Evolutionary conservation across 2,329 filamentous ascomycete species (phyloP), one percentile per base, ranked within the genome.

Genomic region (Clonostachys rosea): DNA sequence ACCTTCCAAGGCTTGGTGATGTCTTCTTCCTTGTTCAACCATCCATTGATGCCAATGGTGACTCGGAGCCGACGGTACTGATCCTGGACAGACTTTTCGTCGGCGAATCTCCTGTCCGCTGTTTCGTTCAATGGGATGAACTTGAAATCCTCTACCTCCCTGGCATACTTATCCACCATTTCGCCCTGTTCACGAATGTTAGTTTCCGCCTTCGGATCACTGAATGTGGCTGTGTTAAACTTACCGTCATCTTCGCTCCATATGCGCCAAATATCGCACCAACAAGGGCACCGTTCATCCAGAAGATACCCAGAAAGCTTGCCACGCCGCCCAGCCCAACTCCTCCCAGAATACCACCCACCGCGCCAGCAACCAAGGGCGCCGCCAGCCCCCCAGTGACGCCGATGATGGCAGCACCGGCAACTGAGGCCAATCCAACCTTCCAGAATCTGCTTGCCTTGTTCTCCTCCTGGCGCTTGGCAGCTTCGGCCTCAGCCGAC

Each of bases 301-400:
- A 91, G 53, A 96, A 83, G 13, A 91, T 83, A 1, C 91, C 91
- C 4, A 96, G 68, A 56, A 95, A 95, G 40, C 87, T 89, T 5
- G 89, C 91, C 3, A 94, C 87, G 1, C 89, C 89, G 18, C 90
- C 91, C 1, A 96, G 72, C 0, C 91, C 91, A 2, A 96, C 77
- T 1, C 88, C 88, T 13, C 90, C 89, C 80, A 96, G 89, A 3
- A 96, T 75, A 1, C 86, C 85, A 3, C 91, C 91, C 13, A 96
- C 76, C 0, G 90, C 90, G 5, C 90, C 91, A 5, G 91, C 91
- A 13, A 96, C 86, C 0, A 95, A 73, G 0, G 91, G 91, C 1
- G 91, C 91, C 1, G 91, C 91, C n/a, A 96, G 74, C 3, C 91
- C 91, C 16, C 91, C 91, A 1, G 91, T 96, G 5, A 96, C 80